phyloP scores from a whole-genome alignment of 768 basidiomycete species.

The Tylopilus cervinicoccineus region DNA sequence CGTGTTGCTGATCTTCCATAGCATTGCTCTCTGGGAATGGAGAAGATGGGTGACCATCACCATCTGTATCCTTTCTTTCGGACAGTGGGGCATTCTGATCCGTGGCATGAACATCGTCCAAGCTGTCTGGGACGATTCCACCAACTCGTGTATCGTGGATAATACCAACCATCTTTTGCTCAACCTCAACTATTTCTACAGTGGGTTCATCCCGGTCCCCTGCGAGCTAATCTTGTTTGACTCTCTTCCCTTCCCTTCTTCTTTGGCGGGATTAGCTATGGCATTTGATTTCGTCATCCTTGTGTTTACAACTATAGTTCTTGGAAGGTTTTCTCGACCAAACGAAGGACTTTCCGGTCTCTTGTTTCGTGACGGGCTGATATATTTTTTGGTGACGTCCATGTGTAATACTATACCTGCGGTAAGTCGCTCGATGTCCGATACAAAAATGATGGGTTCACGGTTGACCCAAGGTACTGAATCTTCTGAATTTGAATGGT shows the following conservation, averaged over 20 bases:
- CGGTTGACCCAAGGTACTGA: constrained; percentile 18
- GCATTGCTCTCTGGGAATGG: constrained; percentile 70
- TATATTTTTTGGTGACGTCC: constrained; percentile 65
- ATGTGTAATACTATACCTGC: constrained; percentile 66
- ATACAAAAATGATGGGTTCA: background rate
- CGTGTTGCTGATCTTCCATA: constrained; percentile 30
- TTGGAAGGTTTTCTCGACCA: constrained; percentile 42
- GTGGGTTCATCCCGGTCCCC: constrained; percentile 36
- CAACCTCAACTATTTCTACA: constrained; percentile 66
- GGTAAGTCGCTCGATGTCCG: constrained; percentile 33
- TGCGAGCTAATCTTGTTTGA: background rate
- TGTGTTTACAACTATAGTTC: constrained; percentile 48
- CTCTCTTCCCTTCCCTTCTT: background rate
- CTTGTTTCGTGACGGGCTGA: constrained; percentile 69
- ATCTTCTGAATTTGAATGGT: constrained; percentile 26
- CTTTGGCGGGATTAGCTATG: constrained; percentile 46
- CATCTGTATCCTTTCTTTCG: constrained; percentile 52
- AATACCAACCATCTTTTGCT: constrained; percentile 53
- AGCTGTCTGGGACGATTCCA: constrained; percentile 47
- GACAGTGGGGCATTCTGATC: constrained; percentile 64
- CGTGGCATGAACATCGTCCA: constrained; percentile 65
- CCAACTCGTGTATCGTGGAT: constrained; percentile 45
- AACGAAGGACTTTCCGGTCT: constrained; percentile 60
- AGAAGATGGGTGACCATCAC: constrained; percentile 44
- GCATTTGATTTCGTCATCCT: constrained; percentile 63